These are phyloP conservation scores for Ganoderma meredithae DNA, from an alignment of 1,284 basidiomycete genomes.

Conservation along the genomic window DNA sequence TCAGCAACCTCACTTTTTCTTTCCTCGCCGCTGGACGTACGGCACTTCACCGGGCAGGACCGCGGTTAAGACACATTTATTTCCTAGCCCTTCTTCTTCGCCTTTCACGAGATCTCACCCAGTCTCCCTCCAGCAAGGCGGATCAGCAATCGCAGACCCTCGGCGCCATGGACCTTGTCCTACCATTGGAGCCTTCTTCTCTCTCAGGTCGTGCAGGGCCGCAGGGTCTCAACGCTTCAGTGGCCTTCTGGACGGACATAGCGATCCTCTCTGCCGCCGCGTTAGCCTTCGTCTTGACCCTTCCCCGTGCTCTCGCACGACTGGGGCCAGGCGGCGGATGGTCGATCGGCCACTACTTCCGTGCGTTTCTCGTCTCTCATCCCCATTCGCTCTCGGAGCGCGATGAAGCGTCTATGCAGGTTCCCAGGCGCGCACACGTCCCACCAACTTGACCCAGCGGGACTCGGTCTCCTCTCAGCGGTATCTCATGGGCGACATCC, in stretches of 20 bases:
- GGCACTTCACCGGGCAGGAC: neutral
- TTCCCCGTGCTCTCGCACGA: constrained; percentile 4
- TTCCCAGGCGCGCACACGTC: neutral
- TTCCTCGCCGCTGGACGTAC: neutral
- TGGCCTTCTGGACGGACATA: constrained; percentile 27
- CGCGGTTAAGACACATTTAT: neutral
- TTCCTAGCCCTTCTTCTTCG: neutral
- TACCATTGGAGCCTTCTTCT: neutral
- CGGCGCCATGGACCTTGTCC: neutral
- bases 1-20: neutral
- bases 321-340: constrained; percentile 7
- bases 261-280: constrained; percentile 18
- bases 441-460: neutral
- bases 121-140: neutral
- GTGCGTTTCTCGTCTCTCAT: neutral
- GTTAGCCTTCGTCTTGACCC: constrained; percentile 14
- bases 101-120: neutral
- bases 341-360: constrained; percentile 7
- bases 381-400: neutral
- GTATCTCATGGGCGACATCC: constrained; percentile 4
- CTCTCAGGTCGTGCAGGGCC: constrained; percentile 10
- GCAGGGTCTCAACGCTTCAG: constrained; percentile 15
- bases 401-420: neutral
- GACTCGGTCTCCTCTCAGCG: constrained; percentile 7
- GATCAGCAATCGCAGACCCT: neutral